phyloP scores from a whole-genome alignment of 208 protist species.

The Jaenimonas drosophilae region DNA sequence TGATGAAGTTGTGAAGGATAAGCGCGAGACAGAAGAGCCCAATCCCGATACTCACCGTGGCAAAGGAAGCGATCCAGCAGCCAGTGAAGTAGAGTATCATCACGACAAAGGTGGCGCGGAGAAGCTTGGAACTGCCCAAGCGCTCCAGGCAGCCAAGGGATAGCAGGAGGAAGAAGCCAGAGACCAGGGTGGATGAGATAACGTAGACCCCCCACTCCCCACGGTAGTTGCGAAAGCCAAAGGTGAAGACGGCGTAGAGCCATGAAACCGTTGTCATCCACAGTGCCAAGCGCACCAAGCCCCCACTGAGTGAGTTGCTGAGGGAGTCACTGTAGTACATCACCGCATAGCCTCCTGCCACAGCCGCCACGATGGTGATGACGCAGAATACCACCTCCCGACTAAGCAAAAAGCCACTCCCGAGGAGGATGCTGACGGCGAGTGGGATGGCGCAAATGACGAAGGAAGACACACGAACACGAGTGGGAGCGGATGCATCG shows the following conservation, averaged over 20 bases:
- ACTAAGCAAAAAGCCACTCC: slow-evolving; percentile 62
- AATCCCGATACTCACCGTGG: slow-evolving; percentile 27
- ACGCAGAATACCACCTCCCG: slow-evolving; percentile 13
- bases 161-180: slow-evolving; percentile 21
- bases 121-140: slow-evolving; percentile 14
- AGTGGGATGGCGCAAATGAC: slow-evolving; percentile 45
- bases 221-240: slow-evolving; percentile 29
- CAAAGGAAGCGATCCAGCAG: slow-evolving; percentile 44
- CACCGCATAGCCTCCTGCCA: slow-evolving; percentile 35
- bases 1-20: slow-evolving; percentile 47
- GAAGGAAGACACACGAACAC: slow-evolving; percentile 30
- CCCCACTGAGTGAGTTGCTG: slow-evolving; percentile 25
- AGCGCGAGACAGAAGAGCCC: slow-evolving; percentile 56
- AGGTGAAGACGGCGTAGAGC: slow-evolving; percentile 44
- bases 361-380: slow-evolving; percentile 8
- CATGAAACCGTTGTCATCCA: slow-evolving; percentile 47
- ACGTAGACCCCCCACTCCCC: slow-evolving; percentile 21
- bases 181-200: slow-evolving; percentile 21
- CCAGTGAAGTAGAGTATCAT: slow-evolving; percentile 31
- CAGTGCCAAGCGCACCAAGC: slow-evolving; percentile 30
- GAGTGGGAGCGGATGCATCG: slow-evolving; percentile 7
- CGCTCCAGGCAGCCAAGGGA: slow-evolving; percentile 25
- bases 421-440: slow-evolving; percentile 42
- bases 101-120: slow-evolving; percentile 26
- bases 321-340: slow-evolving; percentile 48